A percentile compares a stretch with the other conserved stretches of the same genome.
Conservation (phyloP, 768 basidiomycete genomes). For the Trametes meyenii region DNA sequence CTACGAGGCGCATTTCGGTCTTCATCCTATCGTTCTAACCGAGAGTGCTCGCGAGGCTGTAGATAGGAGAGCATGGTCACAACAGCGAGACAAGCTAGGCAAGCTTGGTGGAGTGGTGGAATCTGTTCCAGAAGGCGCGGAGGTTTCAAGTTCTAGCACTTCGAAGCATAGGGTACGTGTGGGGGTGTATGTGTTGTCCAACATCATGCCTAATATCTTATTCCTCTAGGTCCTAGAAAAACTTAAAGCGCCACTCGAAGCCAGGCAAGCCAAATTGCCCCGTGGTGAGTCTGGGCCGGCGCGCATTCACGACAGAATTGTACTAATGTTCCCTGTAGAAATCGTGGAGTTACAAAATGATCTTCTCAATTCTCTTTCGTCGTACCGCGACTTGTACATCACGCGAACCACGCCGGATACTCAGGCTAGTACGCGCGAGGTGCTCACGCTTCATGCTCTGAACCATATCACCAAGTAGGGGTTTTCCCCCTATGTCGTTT, state of each 20-base stretch:
- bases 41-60: constrained; percentile 52
- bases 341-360: constrained; percentile 61
- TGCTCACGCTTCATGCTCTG: constrained; percentile 74
- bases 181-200: background rate
- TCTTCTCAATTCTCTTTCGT: constrained; percentile 63
- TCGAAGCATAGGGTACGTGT: constrained; percentile 7
- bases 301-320: background rate
- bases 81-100: constrained; percentile 49
- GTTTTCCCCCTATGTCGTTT: too few species aligned
- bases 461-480: constrained; percentile 89
- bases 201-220: too few species aligned
- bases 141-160: constrained; percentile 2
- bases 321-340: constrained; percentile 20
- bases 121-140: constrained; percentile 48
- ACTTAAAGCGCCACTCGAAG: constrained; percentile 56
- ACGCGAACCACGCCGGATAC: constrained; percentile 66
- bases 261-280: constrained; percentile 54
- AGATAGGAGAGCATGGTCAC: constrained; percentile 61
- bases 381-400: constrained; percentile 77
- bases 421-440: constrained; percentile 66
- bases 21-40: constrained; percentile 53
- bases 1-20: constrained; percentile 80
- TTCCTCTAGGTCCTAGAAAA: constrained; percentile 54
- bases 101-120: constrained; percentile 61
- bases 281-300: constrained; percentile 42